Conservation (phyloP, 2,329 filamentous ascomycete species). For the Fonsecaea pedrosoi region DNA sequence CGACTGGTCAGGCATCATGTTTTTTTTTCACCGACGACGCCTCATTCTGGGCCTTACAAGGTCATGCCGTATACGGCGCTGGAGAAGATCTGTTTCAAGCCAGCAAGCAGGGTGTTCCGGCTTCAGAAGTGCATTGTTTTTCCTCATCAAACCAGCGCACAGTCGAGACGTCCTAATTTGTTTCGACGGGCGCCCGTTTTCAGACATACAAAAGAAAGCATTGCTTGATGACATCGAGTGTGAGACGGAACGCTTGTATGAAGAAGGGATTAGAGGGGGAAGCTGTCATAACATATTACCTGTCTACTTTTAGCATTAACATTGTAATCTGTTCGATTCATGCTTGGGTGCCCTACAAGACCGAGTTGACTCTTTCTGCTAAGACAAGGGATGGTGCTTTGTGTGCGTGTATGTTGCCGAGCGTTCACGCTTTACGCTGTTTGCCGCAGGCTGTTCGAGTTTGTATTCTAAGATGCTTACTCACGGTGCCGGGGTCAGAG, state of each 20-base stretch:
- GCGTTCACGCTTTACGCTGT: too few relatives aligned
- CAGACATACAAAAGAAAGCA: neutral
- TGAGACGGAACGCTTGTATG: neutral
- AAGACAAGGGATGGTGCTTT: neutral
- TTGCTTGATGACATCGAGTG: neutral
- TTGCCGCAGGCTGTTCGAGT: too few relatives aligned
- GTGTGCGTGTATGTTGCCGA: too few relatives aligned
- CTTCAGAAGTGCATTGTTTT: neutral
- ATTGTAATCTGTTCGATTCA: conserved; percentile 5
- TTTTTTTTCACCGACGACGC: neutral
- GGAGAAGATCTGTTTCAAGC: conserved; percentile 3
- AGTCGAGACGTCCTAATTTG: neutral
- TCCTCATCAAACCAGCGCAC: neutral
- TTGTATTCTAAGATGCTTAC: too few relatives aligned
- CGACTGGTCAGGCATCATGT: neutral
- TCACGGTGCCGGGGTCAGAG: too few relatives aligned
- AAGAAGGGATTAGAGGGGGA: neutral
- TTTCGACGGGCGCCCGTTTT: neutral
- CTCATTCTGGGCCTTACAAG: neutral
- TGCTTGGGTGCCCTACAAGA: neutral
- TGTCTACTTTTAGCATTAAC: conserved; percentile 1
- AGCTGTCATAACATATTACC: neutral
- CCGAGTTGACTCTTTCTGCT: neutral
- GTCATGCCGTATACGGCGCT: neutral
- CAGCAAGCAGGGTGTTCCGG: conserved; percentile 20